phyloP scores from a whole-genome alignment of 2,329 filamentous ascomycete genomes.

The Trichoderma cornu-damae region DNA sequence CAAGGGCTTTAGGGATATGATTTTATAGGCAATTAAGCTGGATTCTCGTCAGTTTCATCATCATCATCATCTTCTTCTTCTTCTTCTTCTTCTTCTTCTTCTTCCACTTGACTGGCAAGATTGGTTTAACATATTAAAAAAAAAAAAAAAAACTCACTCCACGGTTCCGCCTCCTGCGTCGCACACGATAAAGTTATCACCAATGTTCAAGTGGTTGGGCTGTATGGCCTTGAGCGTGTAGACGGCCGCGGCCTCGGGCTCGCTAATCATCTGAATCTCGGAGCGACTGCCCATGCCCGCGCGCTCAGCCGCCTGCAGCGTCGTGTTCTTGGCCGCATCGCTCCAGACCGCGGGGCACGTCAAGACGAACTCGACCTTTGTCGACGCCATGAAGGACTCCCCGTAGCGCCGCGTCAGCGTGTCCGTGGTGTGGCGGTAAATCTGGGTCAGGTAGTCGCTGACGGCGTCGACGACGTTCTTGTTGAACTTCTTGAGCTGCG shows the following conservation, averaged over 20 bases:
- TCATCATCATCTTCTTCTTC: too few relatives aligned
- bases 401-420: slow-evolving; percentile 69
- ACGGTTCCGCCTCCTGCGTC: slow-evolving; percentile 62
- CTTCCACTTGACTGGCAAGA: too few relatives aligned
- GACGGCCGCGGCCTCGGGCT: slow-evolving; percentile 74
- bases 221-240: slow-evolving; percentile 77
- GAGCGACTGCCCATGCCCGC: slow-evolving; percentile 70
- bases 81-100: too few relatives aligned
- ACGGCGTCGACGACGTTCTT: slow-evolving; percentile 77
- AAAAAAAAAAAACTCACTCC: slow-evolving; percentile 46
- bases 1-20: slow-evolving; percentile 66
- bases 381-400: slow-evolving; percentile 70
- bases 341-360: slow-evolving; percentile 83
- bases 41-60: neutral
- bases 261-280: slow-evolving; percentile 72
- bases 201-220: slow-evolving; percentile 65
- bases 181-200: slow-evolving; percentile 60
- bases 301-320: slow-evolving; percentile 68
- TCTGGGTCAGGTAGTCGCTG: slow-evolving; percentile 71
- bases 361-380: slow-evolving; percentile 71
- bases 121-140: too few relatives aligned
- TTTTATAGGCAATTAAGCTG: slow-evolving; percentile 71
- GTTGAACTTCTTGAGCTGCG: slow-evolving; percentile 66
- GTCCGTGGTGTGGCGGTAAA: slow-evolving; percentile 74
- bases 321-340: slow-evolving; percentile 79